A percentile compares a stretch with the other conserved stretches of the same genome.
These are phyloP conservation scores for Xylaria intraflava DNA, from an alignment of 495 filamentous ascomycete species.

Conservation along the genomic window DNA sequence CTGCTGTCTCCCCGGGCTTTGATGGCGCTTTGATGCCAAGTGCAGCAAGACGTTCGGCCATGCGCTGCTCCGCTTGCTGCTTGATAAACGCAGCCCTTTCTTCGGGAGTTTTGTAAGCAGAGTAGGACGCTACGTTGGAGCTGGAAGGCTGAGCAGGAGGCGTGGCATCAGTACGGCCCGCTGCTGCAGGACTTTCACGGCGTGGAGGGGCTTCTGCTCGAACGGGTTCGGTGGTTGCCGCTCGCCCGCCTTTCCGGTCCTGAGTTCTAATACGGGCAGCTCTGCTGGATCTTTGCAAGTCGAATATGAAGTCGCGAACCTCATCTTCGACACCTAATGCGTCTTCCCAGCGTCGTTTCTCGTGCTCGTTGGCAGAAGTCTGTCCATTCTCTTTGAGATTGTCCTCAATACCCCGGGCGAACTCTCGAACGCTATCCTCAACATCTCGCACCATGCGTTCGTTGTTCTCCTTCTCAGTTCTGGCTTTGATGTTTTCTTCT, in stretches of 20 bases:
- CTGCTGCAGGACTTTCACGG: slow-evolving; percentile 33
- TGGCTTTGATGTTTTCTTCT: slow-evolving; percentile 73
- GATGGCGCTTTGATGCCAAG: slow-evolving; percentile 78
- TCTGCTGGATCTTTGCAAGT: slow-evolving; percentile 78
- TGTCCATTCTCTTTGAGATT: slow-evolving; percentile 77
- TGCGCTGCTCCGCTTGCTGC: slow-evolving; percentile 91
- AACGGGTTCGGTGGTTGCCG: slow-evolving; percentile 39
- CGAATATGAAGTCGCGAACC: slow-evolving; percentile 95
- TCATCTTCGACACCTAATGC: slow-evolving; percentile 93
- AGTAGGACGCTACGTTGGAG: slow-evolving; percentile 52
- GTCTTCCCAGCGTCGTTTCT: slow-evolving; percentile 92
- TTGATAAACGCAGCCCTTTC: slow-evolving; percentile 94
- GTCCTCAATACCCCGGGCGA: slow-evolving; percentile 73
- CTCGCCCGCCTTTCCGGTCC: slow-evolving; percentile 44
- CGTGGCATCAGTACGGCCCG: slow-evolving; percentile 40
- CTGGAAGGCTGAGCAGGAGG: slow-evolving; percentile 31
- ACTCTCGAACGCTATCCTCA: slow-evolving; percentile 93
- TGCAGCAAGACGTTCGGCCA: slow-evolving; percentile 95
- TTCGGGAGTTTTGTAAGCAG: slow-evolving; percentile 80
- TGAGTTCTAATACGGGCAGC: slow-evolving; percentile 69
- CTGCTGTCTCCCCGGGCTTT: slow-evolving; percentile 65
- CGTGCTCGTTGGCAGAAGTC: slow-evolving; percentile 65
- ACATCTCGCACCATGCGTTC: slow-evolving; percentile 95
- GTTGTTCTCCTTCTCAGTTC: slow-evolving; percentile 83
- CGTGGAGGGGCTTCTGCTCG: slow-evolving; percentile 36